A percentile compares a stretch with the other conserved stretches of the same genome.
Evolutionary conservation across 2,329 filamentous ascomycete species (phyloP).

Genomic region (Botrytis paeoniae): DNA sequence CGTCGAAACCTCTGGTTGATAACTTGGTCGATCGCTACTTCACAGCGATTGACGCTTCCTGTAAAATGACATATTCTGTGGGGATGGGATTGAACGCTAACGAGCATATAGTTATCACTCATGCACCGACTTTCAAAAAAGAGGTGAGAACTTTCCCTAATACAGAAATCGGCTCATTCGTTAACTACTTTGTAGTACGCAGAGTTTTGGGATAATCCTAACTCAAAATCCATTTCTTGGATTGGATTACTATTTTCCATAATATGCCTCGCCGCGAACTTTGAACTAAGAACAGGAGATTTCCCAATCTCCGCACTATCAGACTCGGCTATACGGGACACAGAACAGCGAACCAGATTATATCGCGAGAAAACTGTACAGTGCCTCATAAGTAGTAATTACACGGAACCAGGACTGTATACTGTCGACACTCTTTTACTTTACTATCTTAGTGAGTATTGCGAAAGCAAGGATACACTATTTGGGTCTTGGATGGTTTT

Average conservation of each 20-base stretch:
- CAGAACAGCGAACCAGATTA: constrained; percentile 45
- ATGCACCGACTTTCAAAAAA: constrained; percentile 50
- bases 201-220: constrained; percentile 35
- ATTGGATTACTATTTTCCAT: constrained; percentile 47
- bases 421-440: constrained; percentile 52
- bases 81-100: background rate
- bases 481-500: constrained; percentile 54
- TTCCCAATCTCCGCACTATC: constrained; percentile 38
- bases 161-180: background rate
- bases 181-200: constrained; percentile 30
- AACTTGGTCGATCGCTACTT: constrained; percentile 52
- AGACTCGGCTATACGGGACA: constrained; percentile 43
- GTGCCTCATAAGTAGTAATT: constrained; percentile 51
- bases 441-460: constrained; percentile 51
- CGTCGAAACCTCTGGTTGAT: constrained; percentile 47
- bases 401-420: constrained; percentile 47
- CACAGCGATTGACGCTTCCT: constrained; percentile 48
- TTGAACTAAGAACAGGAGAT: constrained; percentile 18
- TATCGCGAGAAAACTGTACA: constrained; percentile 51
- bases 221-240: constrained; percentile 45
- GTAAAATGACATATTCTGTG: constrained; percentile 41
- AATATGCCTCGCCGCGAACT: constrained; percentile 15
- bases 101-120: constrained; percentile 37
- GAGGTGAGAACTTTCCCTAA: constrained; percentile 34
- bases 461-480: constrained; percentile 49